Evolutionary conservation across 306 rosid genomes (phyloP).

Genomic region (Prunus mume): DNA sequence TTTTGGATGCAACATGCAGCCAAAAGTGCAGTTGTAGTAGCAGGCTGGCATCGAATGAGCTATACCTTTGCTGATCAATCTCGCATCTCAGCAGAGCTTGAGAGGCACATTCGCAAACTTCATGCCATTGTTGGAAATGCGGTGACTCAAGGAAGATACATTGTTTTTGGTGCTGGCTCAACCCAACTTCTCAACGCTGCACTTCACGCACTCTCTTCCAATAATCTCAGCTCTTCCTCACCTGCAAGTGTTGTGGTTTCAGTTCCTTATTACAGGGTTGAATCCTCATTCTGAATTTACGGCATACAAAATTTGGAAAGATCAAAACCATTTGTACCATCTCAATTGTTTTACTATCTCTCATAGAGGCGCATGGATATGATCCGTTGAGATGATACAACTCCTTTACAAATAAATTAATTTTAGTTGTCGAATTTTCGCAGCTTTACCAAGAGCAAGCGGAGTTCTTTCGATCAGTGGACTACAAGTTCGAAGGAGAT

Average conservation of each 20-base stretch:
- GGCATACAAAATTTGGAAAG: too few species aligned
- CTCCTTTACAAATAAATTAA: not conserved
- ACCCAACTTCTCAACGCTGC: constrained; percentile 50
- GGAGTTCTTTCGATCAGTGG: constrained; percentile 21
- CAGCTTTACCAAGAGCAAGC: constrained; percentile 43
- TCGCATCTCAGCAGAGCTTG: constrained; percentile 28
- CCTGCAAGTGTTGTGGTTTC: constrained; percentile 25
- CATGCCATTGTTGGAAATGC: constrained; percentile 46
- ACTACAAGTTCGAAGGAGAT: constrained; percentile 39
- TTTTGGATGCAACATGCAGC: constrained; percentile 41
- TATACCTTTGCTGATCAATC: constrained; percentile 26
- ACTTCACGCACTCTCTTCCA: constrained; percentile 33
- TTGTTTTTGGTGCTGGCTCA: constrained; percentile 45
- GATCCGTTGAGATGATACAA: too few species aligned
- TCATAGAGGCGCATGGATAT: too few species aligned
- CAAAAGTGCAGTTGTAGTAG: constrained; percentile 33
- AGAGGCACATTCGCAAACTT: constrained; percentile 15
- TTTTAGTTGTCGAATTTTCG: not conserved
- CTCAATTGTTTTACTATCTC: too few species aligned
- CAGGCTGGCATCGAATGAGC: constrained; percentile 61
- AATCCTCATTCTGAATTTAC: not conserved
- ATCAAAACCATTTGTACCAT: too few species aligned
- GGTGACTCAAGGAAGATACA: constrained; percentile 32
- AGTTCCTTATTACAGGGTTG: constrained; percentile 39
- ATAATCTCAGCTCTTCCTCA: not conserved